phyloP scores from a whole-genome alignment of 108 stramenopile genomes.

The Cyclostephanos invisitatus region DNA sequence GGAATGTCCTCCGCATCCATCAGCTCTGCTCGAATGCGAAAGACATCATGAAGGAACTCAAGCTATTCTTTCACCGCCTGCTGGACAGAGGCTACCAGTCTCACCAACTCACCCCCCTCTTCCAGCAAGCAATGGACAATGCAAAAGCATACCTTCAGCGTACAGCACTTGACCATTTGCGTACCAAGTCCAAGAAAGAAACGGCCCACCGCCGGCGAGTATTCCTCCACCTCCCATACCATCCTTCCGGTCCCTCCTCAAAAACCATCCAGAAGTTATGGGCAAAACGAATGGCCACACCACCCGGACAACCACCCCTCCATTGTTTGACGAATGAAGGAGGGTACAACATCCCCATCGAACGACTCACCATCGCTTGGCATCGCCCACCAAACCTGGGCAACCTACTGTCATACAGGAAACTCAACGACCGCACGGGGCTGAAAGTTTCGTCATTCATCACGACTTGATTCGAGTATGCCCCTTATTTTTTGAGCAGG shows the following conservation, averaged over 20 bases:
- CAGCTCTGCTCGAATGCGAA: constrained; percentile 6
- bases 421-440: not conserved
- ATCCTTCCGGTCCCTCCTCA: too few relatives aligned
- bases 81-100: constrained; percentile 20
- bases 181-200: not conserved
- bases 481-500: constrained; percentile 1
- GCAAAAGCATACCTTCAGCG: constrained; percentile 4
- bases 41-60: constrained; percentile 7
- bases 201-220: not conserved
- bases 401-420: constrained; percentile 8
- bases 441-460: constrained; percentile 5
- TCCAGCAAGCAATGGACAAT: constrained; percentile 27
- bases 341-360: constrained; percentile 14
- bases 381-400: constrained; percentile 11
- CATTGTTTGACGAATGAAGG: too few relatives aligned
- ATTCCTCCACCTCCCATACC: constrained; percentile 31
- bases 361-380: not conserved
- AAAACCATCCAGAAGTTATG: constrained; percentile 13
- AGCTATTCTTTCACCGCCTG: constrained; percentile 28
- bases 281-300: not conserved
- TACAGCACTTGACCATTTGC: not conserved
- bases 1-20: constrained; percentile 26
- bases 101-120: constrained; percentile 13
- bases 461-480: not conserved
- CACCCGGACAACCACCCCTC: too few relatives aligned